Evolutionary conservation across 345 rosid genomes (phyloP).

Genomic region (Bruguiera sexangula): DNA sequence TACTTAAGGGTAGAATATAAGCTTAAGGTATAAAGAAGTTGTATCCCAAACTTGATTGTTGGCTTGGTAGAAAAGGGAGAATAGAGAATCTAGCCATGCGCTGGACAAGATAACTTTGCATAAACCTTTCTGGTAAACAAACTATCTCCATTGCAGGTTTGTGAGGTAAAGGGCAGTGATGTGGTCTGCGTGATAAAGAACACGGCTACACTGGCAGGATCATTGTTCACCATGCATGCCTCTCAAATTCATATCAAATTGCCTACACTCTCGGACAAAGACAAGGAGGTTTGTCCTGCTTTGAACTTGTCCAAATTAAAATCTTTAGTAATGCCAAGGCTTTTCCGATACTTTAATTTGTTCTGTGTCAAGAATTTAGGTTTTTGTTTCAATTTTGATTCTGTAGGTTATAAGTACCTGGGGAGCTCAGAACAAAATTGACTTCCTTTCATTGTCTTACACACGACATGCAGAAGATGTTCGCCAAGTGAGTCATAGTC

Average conservation of each 20-base stretch:
- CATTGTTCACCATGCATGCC: slow-evolving; percentile 78
- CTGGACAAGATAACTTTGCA: neutral
- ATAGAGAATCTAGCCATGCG: neutral
- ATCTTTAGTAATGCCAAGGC: neutral
- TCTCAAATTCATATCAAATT: slow-evolving; percentile 84
- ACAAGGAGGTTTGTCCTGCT: slow-evolving; percentile 64
- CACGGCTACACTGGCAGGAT: slow-evolving; percentile 80
- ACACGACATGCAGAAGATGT: slow-evolving; percentile 97
- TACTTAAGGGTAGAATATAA: too few species aligned
- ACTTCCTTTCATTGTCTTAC: slow-evolving; percentile 89
- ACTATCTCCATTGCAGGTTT: slow-evolving; percentile 43
- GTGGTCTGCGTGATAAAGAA: slow-evolving; percentile 85
- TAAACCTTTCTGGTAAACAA: neutral
- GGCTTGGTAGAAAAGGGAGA: neutral
- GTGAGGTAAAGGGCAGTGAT: slow-evolving; percentile 75
- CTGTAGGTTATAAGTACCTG: slow-evolving; percentile 78
- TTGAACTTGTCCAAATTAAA: neutral
- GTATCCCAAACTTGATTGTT: neutral
- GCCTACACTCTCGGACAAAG: slow-evolving; percentile 86
- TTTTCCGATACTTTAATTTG: neutral
- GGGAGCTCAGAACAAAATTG: slow-evolving; percentile 94
- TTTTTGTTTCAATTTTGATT: slow-evolving; percentile 4
- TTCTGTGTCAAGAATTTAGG: neutral
- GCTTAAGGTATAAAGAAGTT: neutral
- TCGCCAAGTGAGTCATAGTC: slow-evolving; percentile 51